Evolutionary conservation across 2,329 filamentous ascomycete genomes (phyloP).

Genomic region (Cryphonectria japonica): DNA sequence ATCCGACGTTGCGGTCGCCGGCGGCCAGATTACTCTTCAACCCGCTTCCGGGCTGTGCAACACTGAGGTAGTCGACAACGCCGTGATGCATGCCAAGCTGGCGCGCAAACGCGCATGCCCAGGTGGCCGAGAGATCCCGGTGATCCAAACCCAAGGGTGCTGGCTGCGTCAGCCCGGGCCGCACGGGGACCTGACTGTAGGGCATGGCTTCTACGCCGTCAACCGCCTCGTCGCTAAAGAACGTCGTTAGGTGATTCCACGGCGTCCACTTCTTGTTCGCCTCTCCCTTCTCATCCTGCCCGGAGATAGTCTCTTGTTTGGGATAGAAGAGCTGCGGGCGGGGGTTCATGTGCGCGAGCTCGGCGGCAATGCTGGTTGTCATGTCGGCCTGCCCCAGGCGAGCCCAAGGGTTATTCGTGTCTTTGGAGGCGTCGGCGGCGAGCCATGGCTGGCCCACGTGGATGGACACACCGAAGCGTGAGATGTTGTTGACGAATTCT

Average conservation of each 20-base stretch:
- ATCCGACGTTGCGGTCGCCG: slow-evolving; percentile 9
- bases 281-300: slow-evolving; percentile 3
- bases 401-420: slow-evolving; percentile 21
- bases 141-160: slow-evolving; percentile 26
- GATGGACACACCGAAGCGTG: slow-evolving; percentile 26
- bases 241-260: slow-evolving; percentile 3
- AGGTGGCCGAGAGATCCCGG: slow-evolving; percentile 22
- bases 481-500: slow-evolving; percentile 20
- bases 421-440: neutral
- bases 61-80: slow-evolving; percentile 20
- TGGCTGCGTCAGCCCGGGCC: neutral
- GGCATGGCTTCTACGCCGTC: slow-evolving; percentile 9
- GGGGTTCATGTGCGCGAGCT: slow-evolving; percentile 14
- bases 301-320: neutral
- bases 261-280: neutral
- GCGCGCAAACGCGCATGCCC: slow-evolving; percentile 23
- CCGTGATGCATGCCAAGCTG: slow-evolving; percentile 22
- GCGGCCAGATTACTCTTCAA: neutral
- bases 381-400: slow-evolving; percentile 17
- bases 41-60: neutral
- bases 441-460: slow-evolving; percentile 25
- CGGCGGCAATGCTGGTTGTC: slow-evolving; percentile 24
- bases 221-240: neutral
- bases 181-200: slow-evolving; percentile 14
- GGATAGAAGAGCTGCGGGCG: neutral